phyloP scores from a whole-genome alignment of 2,329 filamentous ascomycete genomes.

The Westerdykella aurantiaca region DNA sequence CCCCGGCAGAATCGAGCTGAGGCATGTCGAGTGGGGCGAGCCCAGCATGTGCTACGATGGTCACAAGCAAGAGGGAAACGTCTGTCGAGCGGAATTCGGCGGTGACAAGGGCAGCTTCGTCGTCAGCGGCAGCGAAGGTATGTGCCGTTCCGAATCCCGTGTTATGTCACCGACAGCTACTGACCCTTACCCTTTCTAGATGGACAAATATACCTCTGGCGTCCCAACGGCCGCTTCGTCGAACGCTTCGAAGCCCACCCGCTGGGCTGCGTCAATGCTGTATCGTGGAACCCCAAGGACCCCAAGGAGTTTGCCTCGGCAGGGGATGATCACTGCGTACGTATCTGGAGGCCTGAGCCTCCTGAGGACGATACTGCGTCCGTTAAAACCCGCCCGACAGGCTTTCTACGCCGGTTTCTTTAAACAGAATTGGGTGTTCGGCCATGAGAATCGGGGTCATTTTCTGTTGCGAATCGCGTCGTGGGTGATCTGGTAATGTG shows the following conservation, averaged over 20 bases:
- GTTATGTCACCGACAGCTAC: neutral
- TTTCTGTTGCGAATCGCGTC: too few relatives aligned
- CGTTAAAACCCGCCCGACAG: too few relatives aligned
- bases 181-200: constrained; percentile 41
- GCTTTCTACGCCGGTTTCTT: too few relatives aligned
- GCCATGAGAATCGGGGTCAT: too few relatives aligned
- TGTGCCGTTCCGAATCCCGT: constrained; percentile 12
- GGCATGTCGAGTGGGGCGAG: constrained; percentile 68
- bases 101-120: constrained; percentile 91
- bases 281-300: constrained; percentile 81
- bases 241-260: constrained; percentile 71
- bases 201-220: constrained; percentile 78
- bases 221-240: constrained; percentile 72
- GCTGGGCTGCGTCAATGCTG: constrained; percentile 73
- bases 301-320: constrained; percentile 83
- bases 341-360: constrained; percentile 57
- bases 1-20: constrained; percentile 68
- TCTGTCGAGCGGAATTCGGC: constrained; percentile 80
- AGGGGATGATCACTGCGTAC: constrained; percentile 78
- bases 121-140: constrained; percentile 85
- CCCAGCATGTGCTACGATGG: constrained; percentile 71
- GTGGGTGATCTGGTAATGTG: too few relatives aligned
- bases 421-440: too few relatives aligned
- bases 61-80: constrained; percentile 65
- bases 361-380: too few relatives aligned